Base-by-base conservation (phyloP, 2,329 filamentous ascomycete species). In the Ophiocordyceps camponoti-floridani region DNA sequence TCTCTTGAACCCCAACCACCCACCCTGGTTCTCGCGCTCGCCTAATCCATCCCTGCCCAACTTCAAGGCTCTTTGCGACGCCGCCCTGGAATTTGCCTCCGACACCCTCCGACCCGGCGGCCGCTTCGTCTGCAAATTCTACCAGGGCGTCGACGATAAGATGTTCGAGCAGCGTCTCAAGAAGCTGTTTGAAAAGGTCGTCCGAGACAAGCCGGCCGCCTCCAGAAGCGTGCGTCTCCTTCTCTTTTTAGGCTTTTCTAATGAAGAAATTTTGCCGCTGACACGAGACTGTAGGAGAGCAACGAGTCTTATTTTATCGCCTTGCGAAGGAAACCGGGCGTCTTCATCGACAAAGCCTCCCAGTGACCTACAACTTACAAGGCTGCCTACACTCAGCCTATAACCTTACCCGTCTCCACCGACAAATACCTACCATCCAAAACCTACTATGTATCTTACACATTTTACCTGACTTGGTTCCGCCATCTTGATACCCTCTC, bases 101-200 rank as follows among this genome's bases (percentile, higher is more conserved):
- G 85, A 94, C 52, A 91, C 85, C 8, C 71, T 98, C 19, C 80
- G 76, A 53, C 64, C 75, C 4, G 86, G 85, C 18, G 91, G 93
- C 2, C 82, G 94, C 59, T 94, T 98, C 54, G 74, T 98, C 41
- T 95, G 89, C 73, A 98, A 98, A 62, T 98, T 94, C 62, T 98
- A 96, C 61, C 85, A 94, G 60, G 91, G 91, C 4, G 61, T 71
- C 5, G 88, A 95, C 60, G 89, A 96, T 56, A 88, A 84, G 62
- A 68, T 66, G 1, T 63, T 98, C 11, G 86, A 95, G 64, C 69
- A 64, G 48, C 75, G 76, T 52, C 67, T 98, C 38, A 84, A 75
- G 58, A 75, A 71, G 43, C 65, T 94, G 53, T 98, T 98, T 58
- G 64, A 68, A 16, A 84, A 76, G 52, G 91, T 98, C 2, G 70